Evolutionary conservation across 164 flowering plant species (phyloP), one percentile per base, ranked within the genome.

Genomic region (Stephania yunnanensis): DNA sequence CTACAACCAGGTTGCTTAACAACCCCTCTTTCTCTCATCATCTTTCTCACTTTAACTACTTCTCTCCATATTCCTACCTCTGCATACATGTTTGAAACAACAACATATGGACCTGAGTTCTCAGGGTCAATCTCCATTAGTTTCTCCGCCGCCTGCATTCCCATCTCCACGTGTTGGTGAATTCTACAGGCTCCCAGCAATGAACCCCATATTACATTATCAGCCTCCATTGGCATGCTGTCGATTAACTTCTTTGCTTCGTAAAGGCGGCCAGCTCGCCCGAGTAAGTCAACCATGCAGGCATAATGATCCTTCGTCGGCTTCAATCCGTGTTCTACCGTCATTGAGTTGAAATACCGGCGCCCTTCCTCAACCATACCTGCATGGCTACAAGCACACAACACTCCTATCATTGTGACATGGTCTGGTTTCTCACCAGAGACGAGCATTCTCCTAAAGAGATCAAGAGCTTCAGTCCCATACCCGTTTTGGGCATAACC

Each of bases 371-470:
- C 73, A 48, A 71, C 73, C 73, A 71, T 48, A 13, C 73, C 73
- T 10, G 65, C 64, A 22, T 71, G 73, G 25, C 73, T 71, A 20
- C 73, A 71, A 50, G 73, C 73, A 71, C 73, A 6, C 25, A 71
- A 29, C 10, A 71, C 73, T 22, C 73, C 73, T 25, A 71, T 71
- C 73, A 71, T 48, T 10, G 73, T 71, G 25, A 71, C 64, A 71
- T 71, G 73, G 73, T 71, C 73, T 52, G 73, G 73, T 71, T 52
- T 71, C 64, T 71, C 73, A 10, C 73, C 73, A 52, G 45, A 71
- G 15, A 19, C 15, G 10, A 71, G 53, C 73, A 71, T 71, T 29
- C 65, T 71, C 58, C 6, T 71, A 13, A 71, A 71, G 11, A 71
- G 73, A 52, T 8, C 64, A 20, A 71, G 31, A 48, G 64, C 73